Evolutionary conservation across 148 eudicot species (phyloP).

Genomic region (Rhododendron ovatum): DNA sequence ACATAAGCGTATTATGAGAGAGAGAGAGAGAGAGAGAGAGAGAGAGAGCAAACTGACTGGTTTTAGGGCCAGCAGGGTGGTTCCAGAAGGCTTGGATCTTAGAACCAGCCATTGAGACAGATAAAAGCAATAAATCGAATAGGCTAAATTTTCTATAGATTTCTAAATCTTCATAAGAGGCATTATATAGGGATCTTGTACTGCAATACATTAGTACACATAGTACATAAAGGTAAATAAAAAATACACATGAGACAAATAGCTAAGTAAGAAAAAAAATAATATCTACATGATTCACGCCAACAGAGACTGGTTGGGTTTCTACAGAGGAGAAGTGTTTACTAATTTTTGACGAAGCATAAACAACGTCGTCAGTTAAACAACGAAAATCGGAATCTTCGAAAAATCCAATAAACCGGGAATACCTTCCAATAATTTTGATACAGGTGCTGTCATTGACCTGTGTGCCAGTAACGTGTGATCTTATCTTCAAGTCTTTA

Average conservation of each 20-base stretch:
- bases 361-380: neutral
- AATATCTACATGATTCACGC: too few species aligned
- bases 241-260: too few species aligned
- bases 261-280: too few species aligned
- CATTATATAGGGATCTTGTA: too few species aligned
- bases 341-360: neutral
- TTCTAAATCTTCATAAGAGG: too few species aligned
- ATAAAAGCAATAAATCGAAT: too few species aligned
- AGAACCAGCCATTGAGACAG: constrained; percentile 18
- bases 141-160: too few species aligned
- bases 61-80: constrained; percentile 59
- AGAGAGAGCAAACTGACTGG: constrained; percentile 24
- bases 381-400: neutral
- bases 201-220: too few species aligned
- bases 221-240: too few species aligned
- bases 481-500: neutral
- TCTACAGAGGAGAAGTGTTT: neutral
- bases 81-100: constrained; percentile 59
- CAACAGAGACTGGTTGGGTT: neutral
- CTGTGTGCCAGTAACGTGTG: neutral
- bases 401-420: neutral
- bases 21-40: constrained; percentile 5
- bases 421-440: neutral
- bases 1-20: neutral
- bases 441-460: neutral